These are phyloP conservation scores for Euphorbia tirucalli DNA, from an alignment of 345 rosid species.

Conservation along the genomic window DNA sequence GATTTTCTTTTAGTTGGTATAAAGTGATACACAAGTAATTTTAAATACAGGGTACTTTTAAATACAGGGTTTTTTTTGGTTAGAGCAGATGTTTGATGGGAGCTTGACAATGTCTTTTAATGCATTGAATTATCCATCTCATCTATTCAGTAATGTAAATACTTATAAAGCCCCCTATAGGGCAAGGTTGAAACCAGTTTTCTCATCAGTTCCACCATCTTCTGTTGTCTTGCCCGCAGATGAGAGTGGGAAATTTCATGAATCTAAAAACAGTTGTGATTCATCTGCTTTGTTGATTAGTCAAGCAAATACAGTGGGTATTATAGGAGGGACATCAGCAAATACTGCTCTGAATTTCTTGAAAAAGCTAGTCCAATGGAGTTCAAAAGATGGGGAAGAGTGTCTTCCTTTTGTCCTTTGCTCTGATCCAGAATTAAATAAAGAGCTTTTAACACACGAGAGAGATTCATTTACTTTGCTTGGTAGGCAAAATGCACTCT, in stretches of 20 bases:
- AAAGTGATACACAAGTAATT: constrained; percentile 3
- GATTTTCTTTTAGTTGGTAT: background rate
- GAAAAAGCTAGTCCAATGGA: constrained; percentile 53
- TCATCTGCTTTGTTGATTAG: constrained; percentile 41
- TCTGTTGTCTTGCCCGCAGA: constrained; percentile 51
- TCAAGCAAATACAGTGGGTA: constrained; percentile 60
- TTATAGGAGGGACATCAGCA: constrained; percentile 66
- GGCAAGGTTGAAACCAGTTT: constrained; percentile 42
- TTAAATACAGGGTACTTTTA: too few relatives aligned
- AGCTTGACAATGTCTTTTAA: constrained; percentile 50
- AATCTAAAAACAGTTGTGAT: constrained; percentile 20
- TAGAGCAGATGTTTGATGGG: constrained; percentile 41
- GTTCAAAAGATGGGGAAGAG: constrained; percentile 44
- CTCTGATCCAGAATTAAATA: constrained; percentile 62
- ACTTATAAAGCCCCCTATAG: constrained; percentile 26
- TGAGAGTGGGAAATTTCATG: constrained; percentile 49
- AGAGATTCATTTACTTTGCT: constrained; percentile 42
- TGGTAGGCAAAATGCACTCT: constrained; percentile 30
- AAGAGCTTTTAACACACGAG: constrained; percentile 49
- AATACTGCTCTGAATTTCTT: constrained; percentile 51
- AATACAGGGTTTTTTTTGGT: constrained; percentile 10
- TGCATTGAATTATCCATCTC: constrained; percentile 38
- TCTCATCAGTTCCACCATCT: constrained; percentile 53
- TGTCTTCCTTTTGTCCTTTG: constrained; percentile 60
- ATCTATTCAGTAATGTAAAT: constrained; percentile 24